phyloP scores from a whole-genome alignment of 2,329 filamentous ascomycete species.

The Domatiomyces globalis region DNA sequence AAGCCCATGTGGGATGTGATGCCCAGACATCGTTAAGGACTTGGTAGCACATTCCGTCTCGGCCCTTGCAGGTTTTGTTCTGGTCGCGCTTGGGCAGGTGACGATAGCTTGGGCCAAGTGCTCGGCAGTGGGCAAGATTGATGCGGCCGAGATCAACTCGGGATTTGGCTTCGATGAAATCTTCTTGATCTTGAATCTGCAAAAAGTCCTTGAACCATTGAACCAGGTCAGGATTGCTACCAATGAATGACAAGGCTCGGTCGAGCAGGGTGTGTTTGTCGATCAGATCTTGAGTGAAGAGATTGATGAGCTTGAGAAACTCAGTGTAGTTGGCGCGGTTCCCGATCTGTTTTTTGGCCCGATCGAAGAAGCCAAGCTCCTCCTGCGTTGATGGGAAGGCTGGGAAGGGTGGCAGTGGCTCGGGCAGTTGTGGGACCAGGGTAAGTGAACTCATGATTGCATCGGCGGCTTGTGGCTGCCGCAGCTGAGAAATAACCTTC shows the following conservation, averaged over 20 bases:
- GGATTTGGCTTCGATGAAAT: slow-evolving; percentile 63
- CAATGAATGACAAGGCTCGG: slow-evolving; percentile 73
- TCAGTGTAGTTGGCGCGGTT: slow-evolving; percentile 90
- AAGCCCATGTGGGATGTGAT: slow-evolving; percentile 96
- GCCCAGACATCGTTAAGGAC: slow-evolving; percentile 98
- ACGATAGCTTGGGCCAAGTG: slow-evolving; percentile 89
- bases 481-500: slow-evolving; percentile 9
- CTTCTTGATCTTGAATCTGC: slow-evolving; percentile 60
- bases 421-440: slow-evolving; percentile 72
- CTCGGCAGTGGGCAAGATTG: slow-evolving; percentile 88
- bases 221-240: slow-evolving; percentile 77
- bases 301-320: slow-evolving; percentile 91
- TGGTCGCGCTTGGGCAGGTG: slow-evolving; percentile 81
- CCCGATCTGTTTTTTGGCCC: slow-evolving; percentile 87
- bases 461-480: slow-evolving; percentile 31
- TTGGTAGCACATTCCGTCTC: slow-evolving; percentile 83
- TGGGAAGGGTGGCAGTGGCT: slow-evolving; percentile 65
- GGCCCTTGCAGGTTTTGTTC: slow-evolving; percentile 79
- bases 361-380: slow-evolving; percentile 86
- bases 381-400: slow-evolving; percentile 63
- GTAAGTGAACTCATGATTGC: slow-evolving; percentile 58
- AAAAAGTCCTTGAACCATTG: slow-evolving; percentile 77
- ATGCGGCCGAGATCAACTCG: slow-evolving; percentile 64
- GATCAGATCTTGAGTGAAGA: slow-evolving; percentile 87
- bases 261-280: slow-evolving; percentile 70